phyloP scores from a whole-genome alignment of 2,329 filamentous ascomycete genomes.

The Aureobasidium zeae region DNA sequence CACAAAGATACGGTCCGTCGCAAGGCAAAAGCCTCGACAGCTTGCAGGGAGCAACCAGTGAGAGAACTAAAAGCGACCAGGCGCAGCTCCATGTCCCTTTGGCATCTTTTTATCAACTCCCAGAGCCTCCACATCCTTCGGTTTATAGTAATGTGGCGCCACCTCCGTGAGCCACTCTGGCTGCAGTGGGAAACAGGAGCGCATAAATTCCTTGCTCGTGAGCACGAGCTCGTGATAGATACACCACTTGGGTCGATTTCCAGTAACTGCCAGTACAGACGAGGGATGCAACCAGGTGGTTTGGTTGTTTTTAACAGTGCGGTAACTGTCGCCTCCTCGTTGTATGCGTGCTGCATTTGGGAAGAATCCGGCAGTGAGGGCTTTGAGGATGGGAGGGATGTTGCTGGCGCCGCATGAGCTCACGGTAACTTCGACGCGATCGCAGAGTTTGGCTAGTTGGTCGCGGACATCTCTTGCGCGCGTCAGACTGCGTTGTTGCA shows the following conservation, averaged over 20 bases:
- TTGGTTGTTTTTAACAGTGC: constrained; percentile 82
- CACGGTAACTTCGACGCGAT: constrained; percentile 73
- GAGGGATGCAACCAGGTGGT: constrained; percentile 89
- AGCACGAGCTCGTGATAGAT: constrained; percentile 78
- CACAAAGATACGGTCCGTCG: not conserved
- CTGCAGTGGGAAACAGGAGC: constrained; percentile 76
- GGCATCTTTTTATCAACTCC: constrained; percentile 68
- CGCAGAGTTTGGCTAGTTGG: constrained; percentile 83
- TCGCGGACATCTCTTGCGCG: constrained; percentile 86
- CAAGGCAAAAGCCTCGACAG: too few species aligned
- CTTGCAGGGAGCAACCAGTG: too few species aligned
- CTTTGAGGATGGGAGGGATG: constrained; percentile 70
- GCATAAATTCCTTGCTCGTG: constrained; percentile 87
- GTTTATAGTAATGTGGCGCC: constrained; percentile 91
- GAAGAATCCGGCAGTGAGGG: constrained; percentile 88
- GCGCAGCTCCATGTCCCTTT: constrained; percentile 44
- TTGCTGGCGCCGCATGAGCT: constrained; percentile 63
- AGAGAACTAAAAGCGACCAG: constrained; percentile 19
- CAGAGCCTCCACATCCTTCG: constrained; percentile 74
- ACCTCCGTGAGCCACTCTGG: constrained; percentile 78
- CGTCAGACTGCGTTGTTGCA: constrained; percentile 83
- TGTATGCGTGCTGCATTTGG: constrained; percentile 80
- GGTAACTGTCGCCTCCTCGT: constrained; percentile 75
- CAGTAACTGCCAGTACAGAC: constrained; percentile 63
- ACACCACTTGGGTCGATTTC: constrained; percentile 66